phyloP scores from a whole-genome alignment of 78 protist genomes.

The Pigoraptor vietnamica region DNA sequence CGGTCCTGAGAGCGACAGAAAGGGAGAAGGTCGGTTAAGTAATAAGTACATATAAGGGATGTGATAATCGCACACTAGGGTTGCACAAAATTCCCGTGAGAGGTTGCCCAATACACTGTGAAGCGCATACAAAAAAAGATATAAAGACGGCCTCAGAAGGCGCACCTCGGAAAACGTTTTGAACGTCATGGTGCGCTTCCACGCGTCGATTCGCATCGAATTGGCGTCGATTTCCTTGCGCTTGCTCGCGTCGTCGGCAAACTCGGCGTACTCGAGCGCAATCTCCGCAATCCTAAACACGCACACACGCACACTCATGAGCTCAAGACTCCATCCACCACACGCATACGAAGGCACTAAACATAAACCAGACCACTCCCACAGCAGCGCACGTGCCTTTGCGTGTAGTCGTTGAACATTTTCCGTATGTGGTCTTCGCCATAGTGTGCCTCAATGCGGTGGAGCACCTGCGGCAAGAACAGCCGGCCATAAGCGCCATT shows the following conservation, averaged over 20 bases:
- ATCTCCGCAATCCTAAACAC: constrained; percentile 29
- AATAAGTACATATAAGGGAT: too few relatives aligned
- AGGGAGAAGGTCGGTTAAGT: too few relatives aligned
- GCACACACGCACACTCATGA: neutral
- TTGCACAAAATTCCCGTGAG: too few relatives aligned
- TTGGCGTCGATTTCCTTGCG: constrained; percentile 36
- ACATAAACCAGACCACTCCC: too few relatives aligned
- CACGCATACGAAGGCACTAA: too few relatives aligned
- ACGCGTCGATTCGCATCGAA: constrained; percentile 7
- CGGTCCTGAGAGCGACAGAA: neutral
- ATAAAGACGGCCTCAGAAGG: too few relatives aligned
- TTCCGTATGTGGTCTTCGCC: constrained; percentile 39
- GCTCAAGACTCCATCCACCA: neutral
- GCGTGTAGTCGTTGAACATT: constrained; percentile 56
- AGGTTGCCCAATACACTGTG: too few relatives aligned
- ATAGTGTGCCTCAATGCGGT: constrained; percentile 25
- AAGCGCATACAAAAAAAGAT: too few relatives aligned
- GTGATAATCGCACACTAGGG: too few relatives aligned
- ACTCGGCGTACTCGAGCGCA: constrained; percentile 57
- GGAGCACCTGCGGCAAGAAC: neutral
- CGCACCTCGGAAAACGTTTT: neutral
- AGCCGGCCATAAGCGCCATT: too few relatives aligned
- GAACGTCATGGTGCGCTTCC: neutral
- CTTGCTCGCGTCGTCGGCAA: constrained; percentile 37
- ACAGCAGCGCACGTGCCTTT: neutral